phyloP scores from a whole-genome alignment of 1,284 basidiomycete species.

The Inonotus obliquus region DNA sequence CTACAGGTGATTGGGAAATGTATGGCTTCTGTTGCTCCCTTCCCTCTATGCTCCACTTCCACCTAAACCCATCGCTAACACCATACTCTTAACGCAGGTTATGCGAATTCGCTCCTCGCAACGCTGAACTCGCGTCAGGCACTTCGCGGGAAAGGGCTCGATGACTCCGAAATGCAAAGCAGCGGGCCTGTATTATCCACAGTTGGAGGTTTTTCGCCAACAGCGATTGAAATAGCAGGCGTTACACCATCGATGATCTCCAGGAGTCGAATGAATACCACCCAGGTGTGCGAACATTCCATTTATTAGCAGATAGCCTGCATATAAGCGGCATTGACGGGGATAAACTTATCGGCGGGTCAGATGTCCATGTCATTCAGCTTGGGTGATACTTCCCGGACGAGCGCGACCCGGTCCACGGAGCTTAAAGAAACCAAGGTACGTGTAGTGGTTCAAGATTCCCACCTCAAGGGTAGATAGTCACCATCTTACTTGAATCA shows the following conservation, averaged over 20 bases:
- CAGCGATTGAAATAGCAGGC: conserved; percentile 9
- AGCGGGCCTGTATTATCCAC: conserved; percentile 19
- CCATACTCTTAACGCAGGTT: conserved; percentile 28
- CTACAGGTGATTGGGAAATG: conserved; percentile 39
- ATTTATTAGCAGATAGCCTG: background rate
- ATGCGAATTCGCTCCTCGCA: conserved; percentile 41
- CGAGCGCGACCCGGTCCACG: background rate
- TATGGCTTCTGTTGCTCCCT: conserved; percentile 20
- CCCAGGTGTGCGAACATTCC: background rate
- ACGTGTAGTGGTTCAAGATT: background rate
- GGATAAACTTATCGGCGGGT: background rate
- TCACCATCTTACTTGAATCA: background rate
- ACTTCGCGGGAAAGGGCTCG: conserved; percentile 25
- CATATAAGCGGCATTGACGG: background rate
- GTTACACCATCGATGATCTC: conserved; percentile 15
- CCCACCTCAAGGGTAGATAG: background rate
- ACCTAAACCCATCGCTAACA: background rate
- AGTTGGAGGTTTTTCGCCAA: background rate
- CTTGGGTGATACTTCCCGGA: background rate
- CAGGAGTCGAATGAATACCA: background rate
- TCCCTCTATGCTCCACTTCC: background rate
- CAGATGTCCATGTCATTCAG: background rate
- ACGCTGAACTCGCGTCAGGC: conserved; percentile 39
- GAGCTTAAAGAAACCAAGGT: conserved; percentile 11
- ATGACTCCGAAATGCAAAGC: conserved; percentile 18